Evolutionary conservation across 2,329 filamentous ascomycete species (phyloP).

Genomic region (Chalaropsis ovoidea): DNA sequence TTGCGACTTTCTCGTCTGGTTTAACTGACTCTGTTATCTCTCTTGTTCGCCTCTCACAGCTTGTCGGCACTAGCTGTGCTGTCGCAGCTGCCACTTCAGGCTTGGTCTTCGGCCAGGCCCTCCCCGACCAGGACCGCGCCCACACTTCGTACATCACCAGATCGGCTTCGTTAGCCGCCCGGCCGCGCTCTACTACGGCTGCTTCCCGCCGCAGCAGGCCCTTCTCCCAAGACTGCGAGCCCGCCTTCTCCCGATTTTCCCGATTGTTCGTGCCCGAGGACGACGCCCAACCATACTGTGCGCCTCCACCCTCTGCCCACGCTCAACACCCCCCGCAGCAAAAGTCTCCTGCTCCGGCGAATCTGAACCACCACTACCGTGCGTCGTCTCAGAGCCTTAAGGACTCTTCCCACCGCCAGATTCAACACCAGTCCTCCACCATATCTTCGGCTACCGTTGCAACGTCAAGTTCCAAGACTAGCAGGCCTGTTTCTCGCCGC

Average conservation of each 20-base stretch:
- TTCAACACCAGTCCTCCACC: conserved; percentile 26
- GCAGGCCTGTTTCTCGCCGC: conserved; percentile 29
- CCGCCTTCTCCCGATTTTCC: conserved; percentile 18
- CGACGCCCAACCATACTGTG: neutral
- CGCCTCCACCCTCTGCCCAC: neutral
- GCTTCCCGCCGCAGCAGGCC: conserved; percentile 18
- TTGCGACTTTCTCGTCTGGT: too few relatives aligned
- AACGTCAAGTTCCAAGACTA: conserved; percentile 23
- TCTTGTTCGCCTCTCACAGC: conserved; percentile 34
- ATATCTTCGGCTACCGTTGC: conserved; percentile 25
- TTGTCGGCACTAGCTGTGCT: conserved; percentile 52
- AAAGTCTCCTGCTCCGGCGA: neutral
- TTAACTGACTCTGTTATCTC: neutral
- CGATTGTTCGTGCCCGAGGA: conserved; percentile 17
- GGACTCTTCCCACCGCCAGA: conserved; percentile 21
- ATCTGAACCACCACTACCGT: conserved; percentile 11
- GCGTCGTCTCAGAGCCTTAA: conserved; percentile 21
- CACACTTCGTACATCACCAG: conserved; percentile 22
- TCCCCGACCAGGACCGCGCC: conserved; percentile 30
- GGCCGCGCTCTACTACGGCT: conserved; percentile 17
- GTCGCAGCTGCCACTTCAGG: conserved; percentile 51
- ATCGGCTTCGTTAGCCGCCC: conserved; percentile 15
- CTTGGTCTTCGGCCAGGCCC: conserved; percentile 48
- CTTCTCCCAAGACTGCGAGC: conserved; percentile 24
- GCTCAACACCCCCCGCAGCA: neutral